phyloP scores from a whole-genome alignment of 140 eudicot species.

The Eryngium alpinum region DNA sequence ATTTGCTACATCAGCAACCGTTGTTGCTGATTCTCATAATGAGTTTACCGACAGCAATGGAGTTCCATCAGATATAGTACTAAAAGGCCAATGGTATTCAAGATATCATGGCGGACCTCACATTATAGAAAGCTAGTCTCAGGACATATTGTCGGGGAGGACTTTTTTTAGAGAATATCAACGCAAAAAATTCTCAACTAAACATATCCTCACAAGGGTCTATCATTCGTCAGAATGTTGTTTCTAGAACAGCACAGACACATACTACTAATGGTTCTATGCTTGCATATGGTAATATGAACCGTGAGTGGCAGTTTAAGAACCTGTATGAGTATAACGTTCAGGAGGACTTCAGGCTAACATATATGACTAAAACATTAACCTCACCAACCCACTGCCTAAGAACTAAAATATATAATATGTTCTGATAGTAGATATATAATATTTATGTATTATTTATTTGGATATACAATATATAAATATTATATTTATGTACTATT shows the following conservation, averaged over 20 bases:
- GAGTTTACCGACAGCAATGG: conserved; percentile 39
- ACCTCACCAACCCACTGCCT: no score
- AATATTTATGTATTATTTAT: no score
- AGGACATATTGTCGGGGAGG: conserved; percentile 88
- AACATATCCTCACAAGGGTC: no score
- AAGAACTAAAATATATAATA: no score
- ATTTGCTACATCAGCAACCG: no score
- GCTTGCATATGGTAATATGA: conserved; percentile 27
- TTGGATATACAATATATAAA: no score
- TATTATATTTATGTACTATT: no score
- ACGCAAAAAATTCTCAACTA: conserved; percentile 56
- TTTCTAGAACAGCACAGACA: conserved; percentile 31
- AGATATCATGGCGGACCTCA: conserved; percentile 43
- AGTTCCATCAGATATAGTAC: conserved; percentile 37
- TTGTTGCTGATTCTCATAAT: no score
- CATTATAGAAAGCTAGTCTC: conserved; percentile 29
- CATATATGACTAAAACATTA: no score
- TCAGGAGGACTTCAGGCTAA: no score
- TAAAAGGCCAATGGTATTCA: conserved; percentile 63
- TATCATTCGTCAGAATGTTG: conserved; percentile 32
- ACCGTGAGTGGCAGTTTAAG: conserved; percentile 49
- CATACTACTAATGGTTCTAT: conserved; percentile 28
- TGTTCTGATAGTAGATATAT: no score
- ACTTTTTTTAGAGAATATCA: conserved; percentile 45
- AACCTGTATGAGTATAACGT: no score